These are phyloP conservation scores for Solanum chilense DNA, from an alignment of 257 asterid genomes.

Conservation along the genomic window DNA sequence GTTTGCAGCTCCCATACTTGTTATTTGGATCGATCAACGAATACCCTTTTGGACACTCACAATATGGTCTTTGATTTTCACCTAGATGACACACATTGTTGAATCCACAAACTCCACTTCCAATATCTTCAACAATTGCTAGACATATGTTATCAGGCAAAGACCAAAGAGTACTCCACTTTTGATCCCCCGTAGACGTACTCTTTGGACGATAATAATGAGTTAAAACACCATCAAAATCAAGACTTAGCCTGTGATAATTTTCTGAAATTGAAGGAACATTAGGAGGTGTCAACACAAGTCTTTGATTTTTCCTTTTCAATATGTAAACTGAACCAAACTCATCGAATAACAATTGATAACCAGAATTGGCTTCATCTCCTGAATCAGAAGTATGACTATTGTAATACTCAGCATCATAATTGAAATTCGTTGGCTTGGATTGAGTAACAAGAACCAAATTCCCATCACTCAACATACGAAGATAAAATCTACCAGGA, in stretches of 20 bases:
- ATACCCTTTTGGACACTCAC: slow-evolving; percentile 40
- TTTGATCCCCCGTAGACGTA: background rate
- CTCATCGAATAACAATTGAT: slow-evolving; percentile 13
- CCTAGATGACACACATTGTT: slow-evolving; percentile 31
- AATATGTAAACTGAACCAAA: slow-evolving; percentile 12
- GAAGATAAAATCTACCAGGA: slow-evolving; percentile 32
- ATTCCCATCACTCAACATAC: slow-evolving; percentile 18
- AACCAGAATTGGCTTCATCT: slow-evolving; percentile 19
- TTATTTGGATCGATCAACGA: slow-evolving; percentile 22
- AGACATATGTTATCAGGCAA: slow-evolving; percentile 30
- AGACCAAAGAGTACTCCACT: slow-evolving; percentile 17
- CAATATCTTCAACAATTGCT: background rate
- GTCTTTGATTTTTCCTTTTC: slow-evolving; percentile 9
- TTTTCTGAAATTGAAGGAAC: slow-evolving; percentile 7
- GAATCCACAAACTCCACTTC: slow-evolving; percentile 64
- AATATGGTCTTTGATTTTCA: slow-evolving; percentile 16
- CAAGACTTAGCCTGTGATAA: slow-evolving; percentile 30
- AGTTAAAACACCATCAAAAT: slow-evolving; percentile 43
- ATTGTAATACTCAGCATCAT: slow-evolving; percentile 28
- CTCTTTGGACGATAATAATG: slow-evolving; percentile 27
- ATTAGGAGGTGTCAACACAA: background rate
- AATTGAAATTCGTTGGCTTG: background rate
- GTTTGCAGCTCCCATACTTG: slow-evolving; percentile 26
- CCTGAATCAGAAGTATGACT: slow-evolving; percentile 10
- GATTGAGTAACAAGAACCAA: slow-evolving; percentile 24